Base-by-base conservation (phyloP, 164 flowering plant genomes). In the Warburgia ugandensis region DNA sequence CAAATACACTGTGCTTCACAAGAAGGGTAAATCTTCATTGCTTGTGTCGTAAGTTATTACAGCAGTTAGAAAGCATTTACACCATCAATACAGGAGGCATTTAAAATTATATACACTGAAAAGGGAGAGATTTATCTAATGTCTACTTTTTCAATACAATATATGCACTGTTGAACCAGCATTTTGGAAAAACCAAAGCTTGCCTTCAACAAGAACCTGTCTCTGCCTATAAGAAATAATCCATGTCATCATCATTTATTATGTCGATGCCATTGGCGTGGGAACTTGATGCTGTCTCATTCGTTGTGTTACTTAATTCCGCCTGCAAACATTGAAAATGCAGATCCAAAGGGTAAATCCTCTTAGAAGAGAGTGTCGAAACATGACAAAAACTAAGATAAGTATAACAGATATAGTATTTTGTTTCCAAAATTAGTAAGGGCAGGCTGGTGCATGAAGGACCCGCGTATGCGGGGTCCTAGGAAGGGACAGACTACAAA, bases 281-380 rank as follows among this genome's bases (percentile, higher is more conserved):
- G 27, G 56, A 61, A 39, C 32, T 55, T 11, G 69, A 40, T 12
- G 56, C 39, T 50, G 53, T 56, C 35, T 63, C 68, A 38, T 50
- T 66, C 29, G 49, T 30, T 10, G 54, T 23, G 20, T 46, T 58
- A 20, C 54, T 63, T 33, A 57, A 72, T 44, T 76, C 68, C 32
- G 84, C 81, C 94, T 85, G 80, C 67, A 64, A 26, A 33, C 3
- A 9, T n/a, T 12, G n/a, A 45, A 4, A 8, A 45, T 2, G 1
- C 14, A 16, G 17, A 4, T 45, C 14, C n/a, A n/a, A 14, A 45
- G 16, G 49, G 31, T 3, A 42, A 42, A 27, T 19, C 11, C 45
- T 41, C 21, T 27, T 2, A 9, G 22, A 5, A 7, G 14, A 5
- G 45, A 8, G n/a, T 20, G 26, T 14, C 45, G 22, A 7, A 9